Evolutionary conservation across 2,329 filamentous ascomycete genomes (phyloP), one percentile per base, ranked within the genome.

Genomic region (Neofusicoccum parvum): DNA sequence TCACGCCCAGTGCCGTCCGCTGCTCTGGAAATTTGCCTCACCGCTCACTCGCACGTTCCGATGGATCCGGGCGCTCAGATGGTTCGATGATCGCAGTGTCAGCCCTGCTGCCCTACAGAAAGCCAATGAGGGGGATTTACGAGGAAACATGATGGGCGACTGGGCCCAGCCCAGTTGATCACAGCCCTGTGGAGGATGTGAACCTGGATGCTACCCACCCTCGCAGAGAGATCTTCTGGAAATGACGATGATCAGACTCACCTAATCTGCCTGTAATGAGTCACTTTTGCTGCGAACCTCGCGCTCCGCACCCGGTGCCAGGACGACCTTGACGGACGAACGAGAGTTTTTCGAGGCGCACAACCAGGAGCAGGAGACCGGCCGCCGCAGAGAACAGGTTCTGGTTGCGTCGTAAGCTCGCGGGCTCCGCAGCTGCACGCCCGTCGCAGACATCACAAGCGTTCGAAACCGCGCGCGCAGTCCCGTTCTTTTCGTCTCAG

Each of bases 181-280:
- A 59, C 56, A 59, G 56, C 56, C 56, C 56, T 59, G 56, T 59
- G 56, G 56, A 59, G 56, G 56, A 59, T 59, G 56, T 37, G 56
- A 59, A 59, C 56, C 39, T 59, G 56, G 56, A 59, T 59, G 54
- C 54, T 53, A 37, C 34, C 50, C 50, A 53, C 50, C 48, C 27
- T 41, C 37, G 37, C 53, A 3, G 37, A 27, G 41, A 34, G 54
- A 59, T 59, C 56, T 59, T 27, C 56, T 45, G 54, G 56, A 48
- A 48, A 59, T 59, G 41, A 48, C 56, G 56, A 36, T 59, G 54
- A 59, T 59, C 54, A 20, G n/a, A 34, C 53, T 45, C n/a, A 39
- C 32, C 51, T n/a, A 56, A 41, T 56, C 53, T 45, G 48, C 48
- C 46, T 1, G 32, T 7, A 48, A 48, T 59, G 56, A 59, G 56